Base-by-base conservation (phyloP, 345 rosid genomes). In the Diplotaxis tenuifolia region DNA sequence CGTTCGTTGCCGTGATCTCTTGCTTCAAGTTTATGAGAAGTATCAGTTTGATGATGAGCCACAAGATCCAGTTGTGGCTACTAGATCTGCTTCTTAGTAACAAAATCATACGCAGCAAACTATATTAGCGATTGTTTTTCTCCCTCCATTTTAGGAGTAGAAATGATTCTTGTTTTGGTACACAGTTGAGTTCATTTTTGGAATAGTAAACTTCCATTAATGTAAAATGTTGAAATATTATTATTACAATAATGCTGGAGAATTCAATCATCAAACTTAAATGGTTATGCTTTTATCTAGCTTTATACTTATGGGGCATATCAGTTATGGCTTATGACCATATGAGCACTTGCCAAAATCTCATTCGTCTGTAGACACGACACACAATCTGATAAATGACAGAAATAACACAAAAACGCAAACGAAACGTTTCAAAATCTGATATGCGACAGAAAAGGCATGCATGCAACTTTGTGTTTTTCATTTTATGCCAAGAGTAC, bases 1-100 rank as follows among this genome's bases (percentile, higher is more conserved):
- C 21, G 98, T 92, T 2, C 93, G 88, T 2, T 95, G 96, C 71
- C 84, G 94, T 77, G 92, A 92, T 45, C 67, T 95, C 52, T 78
- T 95, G 29, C 82, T 92, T 0, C 62, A 83, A 40, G 81, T 87
- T 69, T 81, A 82, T 40, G 70, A 89, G 53, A 74, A 74, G 21
- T 84, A 95, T 75, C 82, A 62, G 5, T 89, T 89, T 31, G 88
- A 88, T 9, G 92, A 85, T 80, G 85, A 83, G 18, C 65, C 68
- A 27, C 80, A 63, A 62, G 79, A 70, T 62, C 72, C 73, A 79
- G 64, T 73, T 19, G 62, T 77, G 54, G 75, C 82, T 10, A 77
- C 76, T 27, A 67, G 76, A 25, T 82, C 89, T 3, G 22, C 40
- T 65, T 82, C 83, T 55, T 69, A 64, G 31, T 71, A 81, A 57